Base-by-base conservation (phyloP, 805 yeast species). In the Yarrowia porcina region DNA sequence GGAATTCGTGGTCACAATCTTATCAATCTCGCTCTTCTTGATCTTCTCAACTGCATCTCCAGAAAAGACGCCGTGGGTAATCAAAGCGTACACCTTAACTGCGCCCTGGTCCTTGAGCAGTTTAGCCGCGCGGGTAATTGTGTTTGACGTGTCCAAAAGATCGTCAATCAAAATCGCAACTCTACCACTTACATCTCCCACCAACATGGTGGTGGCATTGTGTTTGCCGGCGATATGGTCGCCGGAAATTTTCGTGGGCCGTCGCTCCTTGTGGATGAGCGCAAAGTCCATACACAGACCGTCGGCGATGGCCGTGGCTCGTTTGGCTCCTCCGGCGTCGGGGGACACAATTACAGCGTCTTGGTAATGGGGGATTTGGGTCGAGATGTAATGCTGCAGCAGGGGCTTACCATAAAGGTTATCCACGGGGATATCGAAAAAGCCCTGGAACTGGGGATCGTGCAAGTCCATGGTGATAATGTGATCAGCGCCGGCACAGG, bases 281-380 rank as follows among this genome's bases (percentile, higher is more conserved):
- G 99, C 99, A 77, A 94, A 92, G 25, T 91, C 83, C 78, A 94
- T 82, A 18, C 90, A 91, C 64, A 94, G 76, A 1, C 88, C 83
- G 75, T 94, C 99, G 1, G 99, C 99, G 65, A 94, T 82, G 0
- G 93, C 87, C 0, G 97, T 89, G 32, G 99, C 97, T 67, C 99
- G 79, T 74, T 94, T 94, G 56, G 99, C 99, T 66, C 99, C 99
- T 71, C 99, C 99, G 21, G 97, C 94, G 75, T 94, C 99, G 0
- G 99, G 99, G 1, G 97, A 90, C 33, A 94, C 97, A 69, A 94
- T 85, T 8, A 94, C 96, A 42, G 93, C 88, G 41, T 91, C 87
- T 67, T 83, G 83, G 72, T 85, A 90, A 66, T 89, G 75, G n/a
- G 96, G 93, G 63, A 94, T 85, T 66, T 80, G 79, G 64, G 87